Evolutionary conservation across 1,139 yeast genomes (phyloP).

Genomic region (Taphrina deformans): DNA sequence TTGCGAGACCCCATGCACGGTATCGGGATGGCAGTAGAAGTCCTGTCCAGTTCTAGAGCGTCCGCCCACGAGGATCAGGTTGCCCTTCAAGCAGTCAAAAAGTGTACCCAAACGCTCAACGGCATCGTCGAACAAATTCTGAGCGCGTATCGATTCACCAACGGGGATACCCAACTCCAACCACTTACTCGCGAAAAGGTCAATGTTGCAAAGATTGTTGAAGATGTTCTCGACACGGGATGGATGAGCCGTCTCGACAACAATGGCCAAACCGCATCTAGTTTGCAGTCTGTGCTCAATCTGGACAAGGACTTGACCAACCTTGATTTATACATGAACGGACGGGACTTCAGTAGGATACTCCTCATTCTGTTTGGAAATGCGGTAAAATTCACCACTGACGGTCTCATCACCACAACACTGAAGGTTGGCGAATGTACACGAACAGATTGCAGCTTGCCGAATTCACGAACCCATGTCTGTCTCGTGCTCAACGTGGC

Average conservation of each 20-base stretch:
- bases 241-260: conserved; percentile 7
- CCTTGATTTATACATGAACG: not conserved
- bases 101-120: conserved; percentile 13
- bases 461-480: not conserved
- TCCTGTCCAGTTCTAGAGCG: conserved; percentile 12
- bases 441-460: conserved; percentile 1
- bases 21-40: not conserved
- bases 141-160: not conserved
- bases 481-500: conserved; percentile 67
- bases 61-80: not conserved
- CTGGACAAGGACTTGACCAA: not conserved
- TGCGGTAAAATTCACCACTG: conserved; percentile 80
- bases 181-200: not conserved
- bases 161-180: not conserved
- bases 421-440: not conserved
- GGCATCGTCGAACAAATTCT: conserved; percentile 19
- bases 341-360: conserved; percentile 60
- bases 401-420: conserved; percentile 56
- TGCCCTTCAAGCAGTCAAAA: conserved; percentile 4
- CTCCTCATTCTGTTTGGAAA: conserved; percentile 81
- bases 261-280: not conserved
- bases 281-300: not conserved
- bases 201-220: not conserved
- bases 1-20: conserved; percentile 33
- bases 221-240: conserved; percentile 12